These are phyloP conservation scores for Colletotrichum sp. DNA, from an alignment of 2,329 filamentous ascomycete genomes.

Conservation along the genomic window DNA sequence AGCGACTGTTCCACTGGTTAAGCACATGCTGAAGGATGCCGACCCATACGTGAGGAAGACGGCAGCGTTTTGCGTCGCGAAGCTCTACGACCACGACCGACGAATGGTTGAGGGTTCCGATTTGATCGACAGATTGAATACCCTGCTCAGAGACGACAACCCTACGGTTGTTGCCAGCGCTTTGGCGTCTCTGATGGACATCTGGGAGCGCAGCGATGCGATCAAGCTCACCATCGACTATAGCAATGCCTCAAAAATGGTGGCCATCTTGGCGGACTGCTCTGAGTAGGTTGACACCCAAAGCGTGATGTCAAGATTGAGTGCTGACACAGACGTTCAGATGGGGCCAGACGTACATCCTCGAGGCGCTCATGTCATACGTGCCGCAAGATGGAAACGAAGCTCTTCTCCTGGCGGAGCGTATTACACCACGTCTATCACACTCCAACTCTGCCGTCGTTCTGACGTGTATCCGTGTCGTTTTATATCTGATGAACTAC, in stretches of 20 bases:
- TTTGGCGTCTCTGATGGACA: constrained; percentile 89
- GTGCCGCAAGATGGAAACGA: constrained; percentile 91
- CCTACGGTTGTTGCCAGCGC: constrained; percentile 97
- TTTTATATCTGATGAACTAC: constrained; percentile 98
- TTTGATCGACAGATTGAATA: constrained; percentile 89
- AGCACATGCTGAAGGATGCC: constrained; percentile 79
- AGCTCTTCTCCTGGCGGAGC: constrained; percentile 87
- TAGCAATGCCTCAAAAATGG: constrained; percentile 95
- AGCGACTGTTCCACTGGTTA: constrained; percentile 83
- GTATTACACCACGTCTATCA: constrained; percentile 92
- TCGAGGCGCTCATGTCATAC: constrained; percentile 97
- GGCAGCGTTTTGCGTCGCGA: constrained; percentile 93
- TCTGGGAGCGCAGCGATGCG: constrained; percentile 96
- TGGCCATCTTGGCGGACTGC: constrained; percentile 94
- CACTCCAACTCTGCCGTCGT: constrained; percentile 98
- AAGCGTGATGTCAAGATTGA: background rate
- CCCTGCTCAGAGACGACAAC: constrained; percentile 91
- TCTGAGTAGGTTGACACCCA: constrained; percentile 74
- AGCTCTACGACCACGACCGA: constrained; percentile 96
- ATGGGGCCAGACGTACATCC: constrained; percentile 98
- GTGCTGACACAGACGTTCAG: constrained; percentile 46
- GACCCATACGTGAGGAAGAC: constrained; percentile 99
- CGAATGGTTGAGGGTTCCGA: constrained; percentile 89
- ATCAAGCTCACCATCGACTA: constrained; percentile 99
- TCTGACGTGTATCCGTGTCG: constrained; percentile 92